A percentile compares a stretch with the other conserved stretches of the same genome.
phyloP scores from a whole-genome alignment of 441 rosid genomes.

The Kokia cookei region DNA sequence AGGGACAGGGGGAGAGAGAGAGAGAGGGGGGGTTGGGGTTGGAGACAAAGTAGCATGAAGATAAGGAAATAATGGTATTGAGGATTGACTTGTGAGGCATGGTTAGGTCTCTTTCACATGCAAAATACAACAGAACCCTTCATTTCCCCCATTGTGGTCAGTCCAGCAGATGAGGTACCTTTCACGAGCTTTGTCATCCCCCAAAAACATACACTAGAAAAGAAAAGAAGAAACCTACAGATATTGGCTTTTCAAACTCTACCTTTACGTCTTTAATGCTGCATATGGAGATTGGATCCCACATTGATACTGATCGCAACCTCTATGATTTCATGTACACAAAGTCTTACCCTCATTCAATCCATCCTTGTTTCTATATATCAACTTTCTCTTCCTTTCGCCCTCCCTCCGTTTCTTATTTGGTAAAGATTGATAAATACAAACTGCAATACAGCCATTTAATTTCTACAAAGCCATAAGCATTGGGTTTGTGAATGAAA shows the following conservation, averaged over 20 bases:
- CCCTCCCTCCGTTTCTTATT: not conserved
- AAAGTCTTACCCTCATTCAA: constrained; percentile 5
- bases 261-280: constrained; percentile 34
- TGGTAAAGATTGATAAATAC: not conserved
- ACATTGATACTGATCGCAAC: not conserved
- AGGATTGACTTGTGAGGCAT: constrained; percentile 14
- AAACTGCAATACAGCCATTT: not conserved
- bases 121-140: not conserved
- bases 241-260: constrained; percentile 1
- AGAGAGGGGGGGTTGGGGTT: too few species aligned
- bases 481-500: not conserved
- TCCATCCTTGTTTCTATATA: not conserved
- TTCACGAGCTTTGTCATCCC: constrained; percentile 18
- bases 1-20: not conserved
- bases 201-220: not conserved
- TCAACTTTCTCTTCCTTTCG: not conserved
- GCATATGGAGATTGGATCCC: constrained; percentile 15
- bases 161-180: constrained; percentile 1
- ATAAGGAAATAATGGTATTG: not conserved
- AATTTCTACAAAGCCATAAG: not conserved
- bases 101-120: constrained; percentile 47
- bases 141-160: not conserved
- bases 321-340: not conserved
- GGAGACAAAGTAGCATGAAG: not conserved
- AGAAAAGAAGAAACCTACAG: not conserved